Evolutionary conservation across 1,284 basidiomycete species (phyloP).

Genomic region (Ustilago nuda): DNA sequence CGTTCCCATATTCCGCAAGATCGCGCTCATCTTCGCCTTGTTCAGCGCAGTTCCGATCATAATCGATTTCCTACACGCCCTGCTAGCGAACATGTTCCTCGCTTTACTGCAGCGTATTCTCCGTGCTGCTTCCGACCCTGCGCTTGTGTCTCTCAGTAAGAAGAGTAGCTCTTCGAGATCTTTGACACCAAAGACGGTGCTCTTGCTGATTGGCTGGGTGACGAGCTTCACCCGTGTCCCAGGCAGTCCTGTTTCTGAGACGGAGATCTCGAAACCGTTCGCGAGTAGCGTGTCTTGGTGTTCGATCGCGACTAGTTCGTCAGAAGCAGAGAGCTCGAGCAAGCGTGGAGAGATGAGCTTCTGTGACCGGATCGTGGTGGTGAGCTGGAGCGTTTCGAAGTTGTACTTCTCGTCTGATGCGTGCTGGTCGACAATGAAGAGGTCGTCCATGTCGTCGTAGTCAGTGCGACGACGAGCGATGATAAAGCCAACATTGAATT

Average conservation of each 20-base stretch:
- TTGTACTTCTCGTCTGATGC: slow-evolving; percentile 94
- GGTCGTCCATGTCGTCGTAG: slow-evolving; percentile 64
- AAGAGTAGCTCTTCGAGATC: slow-evolving; percentile 95
- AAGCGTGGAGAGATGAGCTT: slow-evolving; percentile 81
- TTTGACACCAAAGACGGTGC: slow-evolving; percentile 81
- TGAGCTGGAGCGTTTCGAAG: slow-evolving; percentile 90
- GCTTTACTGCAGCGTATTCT: slow-evolving; percentile 87
- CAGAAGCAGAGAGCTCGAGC: slow-evolving; percentile 87
- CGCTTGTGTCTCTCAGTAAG: slow-evolving; percentile 80
- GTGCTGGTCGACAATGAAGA: slow-evolving; percentile 89
- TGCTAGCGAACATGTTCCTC: slow-evolving; percentile 94
- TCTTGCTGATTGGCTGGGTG: slow-evolving; percentile 90
- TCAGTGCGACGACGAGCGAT: slow-evolving; percentile 76
- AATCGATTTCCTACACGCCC: slow-evolving; percentile 93
- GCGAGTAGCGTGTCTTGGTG: slow-evolving; percentile 81
- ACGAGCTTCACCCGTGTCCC: slow-evolving; percentile 77
- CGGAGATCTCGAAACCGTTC: slow-evolving; percentile 86
- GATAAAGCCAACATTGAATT: slow-evolving; percentile 97
- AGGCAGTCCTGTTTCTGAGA: slow-evolving; percentile 72
- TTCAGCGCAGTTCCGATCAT: slow-evolving; percentile 93
- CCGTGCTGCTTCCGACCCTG: slow-evolving; percentile 75
- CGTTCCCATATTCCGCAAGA: slow-evolving; percentile 90
- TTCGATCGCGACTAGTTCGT: slow-evolving; percentile 88
- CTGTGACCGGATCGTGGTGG: slow-evolving; percentile 88
- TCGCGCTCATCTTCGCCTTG: slow-evolving; percentile 79